These are phyloP conservation scores for Isochrysis galbana DNA, from an alignment of 78 protist species.

Conservation along the genomic window DNA sequence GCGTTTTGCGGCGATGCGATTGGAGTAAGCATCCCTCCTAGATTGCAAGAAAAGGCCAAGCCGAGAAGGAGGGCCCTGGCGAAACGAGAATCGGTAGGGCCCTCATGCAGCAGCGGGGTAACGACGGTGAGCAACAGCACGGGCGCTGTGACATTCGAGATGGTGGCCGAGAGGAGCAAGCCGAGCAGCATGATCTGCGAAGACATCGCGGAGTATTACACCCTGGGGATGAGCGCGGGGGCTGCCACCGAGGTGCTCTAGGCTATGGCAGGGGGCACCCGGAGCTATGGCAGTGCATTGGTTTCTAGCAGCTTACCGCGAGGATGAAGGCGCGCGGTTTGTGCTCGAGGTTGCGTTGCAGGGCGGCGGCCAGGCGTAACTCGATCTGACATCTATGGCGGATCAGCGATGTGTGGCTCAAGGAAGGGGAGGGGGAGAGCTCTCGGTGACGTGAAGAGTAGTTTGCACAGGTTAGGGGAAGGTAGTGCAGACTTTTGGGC, in stretches of 20 bases:
- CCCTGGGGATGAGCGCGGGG: too few species aligned
- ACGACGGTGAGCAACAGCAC: neutral
- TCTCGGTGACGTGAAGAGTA: too few species aligned
- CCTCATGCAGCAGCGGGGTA: neutral
- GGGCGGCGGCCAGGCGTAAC: neutral
- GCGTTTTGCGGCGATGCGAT: slow-evolving; percentile 58
- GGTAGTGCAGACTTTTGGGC: too few species aligned
- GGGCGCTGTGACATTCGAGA: slow-evolving; percentile 57
- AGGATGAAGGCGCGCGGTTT: neutral
- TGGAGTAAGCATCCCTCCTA: slow-evolving; percentile 54
- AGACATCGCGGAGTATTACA: too few species aligned
- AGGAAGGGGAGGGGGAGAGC: too few species aligned
- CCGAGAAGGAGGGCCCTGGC: slow-evolving; percentile 14
- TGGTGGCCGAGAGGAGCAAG: neutral
- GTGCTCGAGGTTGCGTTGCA: neutral
- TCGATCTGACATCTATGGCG: too few species aligned
- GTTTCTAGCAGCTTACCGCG: too few species aligned
- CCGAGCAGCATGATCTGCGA: neutral
- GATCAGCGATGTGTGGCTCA: too few species aligned
- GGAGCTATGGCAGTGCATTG: too few species aligned
- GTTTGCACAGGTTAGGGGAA: too few species aligned
- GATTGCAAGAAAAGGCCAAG: slow-evolving; percentile 48
- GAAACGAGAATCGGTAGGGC: neutral
- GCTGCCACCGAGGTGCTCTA: too few species aligned
- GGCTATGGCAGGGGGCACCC: too few species aligned